phyloP scores from a whole-genome alignment of 345 rosid genomes.

The Populus tremula region DNA sequence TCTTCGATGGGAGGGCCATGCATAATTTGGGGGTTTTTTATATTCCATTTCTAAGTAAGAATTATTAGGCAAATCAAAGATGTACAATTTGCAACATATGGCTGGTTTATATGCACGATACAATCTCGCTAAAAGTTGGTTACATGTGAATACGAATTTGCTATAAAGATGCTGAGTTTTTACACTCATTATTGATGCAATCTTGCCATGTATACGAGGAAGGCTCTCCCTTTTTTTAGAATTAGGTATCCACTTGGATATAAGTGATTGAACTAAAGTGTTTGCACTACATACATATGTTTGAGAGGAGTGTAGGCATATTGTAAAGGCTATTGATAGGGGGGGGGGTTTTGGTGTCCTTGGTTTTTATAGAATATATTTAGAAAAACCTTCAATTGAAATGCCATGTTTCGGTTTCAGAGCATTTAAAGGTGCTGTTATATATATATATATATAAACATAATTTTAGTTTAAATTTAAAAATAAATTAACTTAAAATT shows the following conservation, averaged over 20 bases:
- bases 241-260: background rate
- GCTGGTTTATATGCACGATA: background rate
- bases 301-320: too few species aligned
- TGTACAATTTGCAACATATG: background rate
- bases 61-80: background rate
- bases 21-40: background rate
- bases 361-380: too few species aligned
- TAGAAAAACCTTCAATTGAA: too few species aligned
- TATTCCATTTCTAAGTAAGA: background rate
- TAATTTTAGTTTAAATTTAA: too few species aligned
- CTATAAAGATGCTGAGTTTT: background rate
- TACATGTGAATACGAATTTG: background rate
- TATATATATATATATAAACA: background rate
- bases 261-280: background rate
- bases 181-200: background rate
- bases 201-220: background rate
- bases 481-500: too few species aligned
- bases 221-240: background rate
- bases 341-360: too few species aligned
- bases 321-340: too few species aligned
- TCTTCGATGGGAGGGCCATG: background rate
- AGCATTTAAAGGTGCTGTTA: background rate
- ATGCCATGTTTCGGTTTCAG: too few species aligned
- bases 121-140: background rate
- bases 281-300: too few species aligned